Base-by-base conservation (phyloP, 106 monocot species). In the Iris macrosiphon region DNA sequence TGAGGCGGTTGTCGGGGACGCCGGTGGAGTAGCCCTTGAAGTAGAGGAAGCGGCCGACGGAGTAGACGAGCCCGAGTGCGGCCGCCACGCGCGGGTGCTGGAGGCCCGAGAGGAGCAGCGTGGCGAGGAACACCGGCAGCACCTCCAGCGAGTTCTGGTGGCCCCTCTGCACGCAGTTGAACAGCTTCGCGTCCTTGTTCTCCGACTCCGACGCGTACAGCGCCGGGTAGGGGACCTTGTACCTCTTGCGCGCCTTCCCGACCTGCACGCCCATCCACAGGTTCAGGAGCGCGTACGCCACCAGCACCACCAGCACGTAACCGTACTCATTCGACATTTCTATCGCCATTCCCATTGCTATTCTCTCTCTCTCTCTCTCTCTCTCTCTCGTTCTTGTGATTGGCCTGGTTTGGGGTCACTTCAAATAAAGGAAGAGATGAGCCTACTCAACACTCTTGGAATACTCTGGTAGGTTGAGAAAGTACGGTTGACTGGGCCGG, bases 261-360 rank as follows among this genome's bases (percentile, higher is more conserved):
- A 96, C 89, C 53, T 96, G 83, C 45, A 64, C n/a, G 33, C 40
- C 65, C 96, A 96, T 96, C 95, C 95, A 96, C 30, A 85, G 29
- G 71, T 96, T 82, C 68, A 89, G 55, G 50, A 96, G 71, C 60
- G 39, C 31, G 58, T 96, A 96, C 60, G 77, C 44, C 20, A 96
- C 72, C 8, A 89, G 51, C 29, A 59, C 84, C 25, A 96, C 49
- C 4, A 80, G 82, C 7, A 96, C 85, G 66, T 85, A 96, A 10
- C 95, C 95, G 28, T 77, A 96, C 66, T 96, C 89, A 52, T 52
- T 72, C 1, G 82, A 61, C 39, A 95, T 45, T 37, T 79, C 75
- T 14, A 77, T 57, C 22, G 61, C 59, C 32, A 59, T n/a, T n/a
- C n/a, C n/a, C n/a, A n/a, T n/a, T n/a, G n/a, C n/a, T n/a, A n/a